phyloP scores from a whole-genome alignment of 2,329 filamentous ascomycete species.

The Trichoderma citrinoviride region DNA sequence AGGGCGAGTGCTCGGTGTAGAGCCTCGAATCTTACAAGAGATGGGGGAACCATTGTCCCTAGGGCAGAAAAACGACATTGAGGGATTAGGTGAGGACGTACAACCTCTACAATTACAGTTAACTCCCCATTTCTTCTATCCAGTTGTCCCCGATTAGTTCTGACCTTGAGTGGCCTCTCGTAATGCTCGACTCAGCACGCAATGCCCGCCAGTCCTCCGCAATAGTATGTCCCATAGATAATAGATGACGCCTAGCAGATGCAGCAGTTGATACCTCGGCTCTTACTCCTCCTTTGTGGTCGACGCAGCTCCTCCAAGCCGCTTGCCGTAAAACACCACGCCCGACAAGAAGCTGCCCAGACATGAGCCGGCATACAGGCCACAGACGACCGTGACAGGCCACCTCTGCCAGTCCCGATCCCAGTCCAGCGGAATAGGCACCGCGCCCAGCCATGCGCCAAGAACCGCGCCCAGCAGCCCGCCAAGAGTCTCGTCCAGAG shows the following conservation, averaged over 20 bases:
- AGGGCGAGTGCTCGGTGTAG: background rate
- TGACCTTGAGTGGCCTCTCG: background rate
- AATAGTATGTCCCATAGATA: background rate
- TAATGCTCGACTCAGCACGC: slow-evolving; percentile 13
- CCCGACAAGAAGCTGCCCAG: slow-evolving; percentile 65
- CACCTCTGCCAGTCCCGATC: slow-evolving; percentile 99
- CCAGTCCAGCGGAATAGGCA: slow-evolving; percentile 96
- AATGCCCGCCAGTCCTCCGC: background rate
- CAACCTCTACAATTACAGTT: background rate
- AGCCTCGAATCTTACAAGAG: background rate
- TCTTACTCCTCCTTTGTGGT: slow-evolving; percentile 33
- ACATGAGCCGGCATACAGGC: slow-evolving; percentile 75
- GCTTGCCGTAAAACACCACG: slow-evolving; percentile 47
- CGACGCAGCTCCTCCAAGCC: slow-evolving; percentile 31
- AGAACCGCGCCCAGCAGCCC: slow-evolving; percentile 72
- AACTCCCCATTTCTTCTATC: slow-evolving; percentile 13
- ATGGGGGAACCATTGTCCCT: background rate
- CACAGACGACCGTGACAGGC: slow-evolving; percentile 86
- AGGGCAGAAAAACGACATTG: background rate
- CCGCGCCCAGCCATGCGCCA: slow-evolving; percentile 88
- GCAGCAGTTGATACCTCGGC: background rate
- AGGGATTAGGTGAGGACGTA: background rate
- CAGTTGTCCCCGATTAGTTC: slow-evolving; percentile 8
- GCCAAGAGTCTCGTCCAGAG: slow-evolving; percentile 82
- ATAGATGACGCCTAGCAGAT: background rate